These are phyloP conservation scores for Jamesozyma spencerorum DNA, from an alignment of 805 yeast genomes.

Conservation along the genomic window DNA sequence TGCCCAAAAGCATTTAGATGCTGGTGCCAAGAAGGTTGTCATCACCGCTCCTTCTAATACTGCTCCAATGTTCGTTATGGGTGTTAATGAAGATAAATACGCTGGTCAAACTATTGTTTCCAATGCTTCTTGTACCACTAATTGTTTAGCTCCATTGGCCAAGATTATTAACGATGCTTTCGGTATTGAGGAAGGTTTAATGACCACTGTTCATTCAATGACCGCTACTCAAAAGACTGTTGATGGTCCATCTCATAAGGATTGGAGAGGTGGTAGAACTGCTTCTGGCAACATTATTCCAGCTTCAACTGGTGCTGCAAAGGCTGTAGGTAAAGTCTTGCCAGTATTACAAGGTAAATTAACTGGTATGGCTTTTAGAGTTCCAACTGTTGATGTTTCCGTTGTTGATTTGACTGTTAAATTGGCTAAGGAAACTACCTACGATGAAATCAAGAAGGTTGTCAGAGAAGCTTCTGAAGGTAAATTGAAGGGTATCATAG, in stretches of 20 bases:
- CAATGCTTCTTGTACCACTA: slow-evolving; percentile 67
- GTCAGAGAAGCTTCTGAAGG: slow-evolving; percentile 53
- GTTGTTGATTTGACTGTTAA: slow-evolving; percentile 64
- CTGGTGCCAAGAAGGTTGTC: slow-evolving; percentile 66
- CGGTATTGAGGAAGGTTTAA: slow-evolving; percentile 65
- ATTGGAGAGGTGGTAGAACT: slow-evolving; percentile 76
- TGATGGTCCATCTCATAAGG: slow-evolving; percentile 71
- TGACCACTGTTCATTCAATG: slow-evolving; percentile 67
- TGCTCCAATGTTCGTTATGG: slow-evolving; percentile 67
- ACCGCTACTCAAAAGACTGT: slow-evolving; percentile 69
- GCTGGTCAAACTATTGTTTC: slow-evolving; percentile 51
- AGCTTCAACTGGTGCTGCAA: slow-evolving; percentile 70
- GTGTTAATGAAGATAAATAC: slow-evolving; percentile 58
- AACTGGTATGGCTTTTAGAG: slow-evolving; percentile 68
- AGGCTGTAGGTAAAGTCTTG: slow-evolving; percentile 67
- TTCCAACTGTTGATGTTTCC: slow-evolving; percentile 65
- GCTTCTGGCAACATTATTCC: slow-evolving; percentile 70
- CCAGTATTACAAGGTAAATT: slow-evolving; percentile 64
- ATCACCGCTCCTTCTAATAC: slow-evolving; percentile 65
- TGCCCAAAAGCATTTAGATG: slow-evolving; percentile 60
- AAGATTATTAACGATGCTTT: slow-evolving; percentile 56
- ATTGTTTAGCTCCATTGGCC: slow-evolving; percentile 68
- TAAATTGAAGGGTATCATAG: slow-evolving; percentile 51
- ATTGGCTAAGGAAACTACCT: slow-evolving; percentile 47
- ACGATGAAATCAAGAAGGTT: slow-evolving; percentile 54